These are phyloP conservation scores for Podaxis carcinomalis DNA, from an alignment of 768 basidiomycete species.

Conservation along the genomic window DNA sequence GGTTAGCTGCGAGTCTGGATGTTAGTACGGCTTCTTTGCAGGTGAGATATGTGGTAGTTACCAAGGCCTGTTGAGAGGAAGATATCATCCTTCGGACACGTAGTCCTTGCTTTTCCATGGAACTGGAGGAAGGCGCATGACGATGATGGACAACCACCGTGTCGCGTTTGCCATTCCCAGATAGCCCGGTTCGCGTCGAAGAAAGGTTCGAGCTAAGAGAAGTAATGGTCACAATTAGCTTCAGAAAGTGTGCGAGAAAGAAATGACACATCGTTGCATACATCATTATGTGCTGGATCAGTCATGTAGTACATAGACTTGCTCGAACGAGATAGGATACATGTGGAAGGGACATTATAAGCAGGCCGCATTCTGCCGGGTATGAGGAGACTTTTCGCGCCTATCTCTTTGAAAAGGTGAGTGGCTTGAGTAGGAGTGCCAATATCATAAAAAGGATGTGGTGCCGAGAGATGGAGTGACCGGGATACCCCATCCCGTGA, in stretches of 20 bases:
- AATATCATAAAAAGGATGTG: conserved; percentile 38
- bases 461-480: conserved; percentile 38
- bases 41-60: conserved; percentile 14
- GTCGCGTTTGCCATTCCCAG: conserved; percentile 32
- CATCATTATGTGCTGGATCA: conserved; percentile 44
- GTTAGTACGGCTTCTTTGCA: neutral
- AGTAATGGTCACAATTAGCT: neutral
- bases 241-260: no score
- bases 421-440: conserved; percentile 37
- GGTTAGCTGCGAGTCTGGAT: conserved; percentile 14
- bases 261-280: conserved; percentile 15
- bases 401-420: conserved; percentile 31
- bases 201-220: conserved; percentile 37
- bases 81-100: conserved; percentile 34
- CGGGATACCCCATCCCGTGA: conserved; percentile 20
- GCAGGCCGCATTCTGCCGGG: conserved; percentile 35
- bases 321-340: conserved; percentile 20
- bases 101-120: conserved; percentile 37
- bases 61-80: conserved; percentile 46
- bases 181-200: conserved; percentile 35
- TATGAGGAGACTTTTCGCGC: conserved; percentile 38
- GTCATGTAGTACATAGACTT: conserved; percentile 34
- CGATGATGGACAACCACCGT: conserved; percentile 31
- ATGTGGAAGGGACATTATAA: conserved; percentile 26
- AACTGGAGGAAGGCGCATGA: conserved; percentile 44